Conservation (phyloP, 2,329 filamentous ascomycete genomes). For the Aciculosporium take region DNA sequence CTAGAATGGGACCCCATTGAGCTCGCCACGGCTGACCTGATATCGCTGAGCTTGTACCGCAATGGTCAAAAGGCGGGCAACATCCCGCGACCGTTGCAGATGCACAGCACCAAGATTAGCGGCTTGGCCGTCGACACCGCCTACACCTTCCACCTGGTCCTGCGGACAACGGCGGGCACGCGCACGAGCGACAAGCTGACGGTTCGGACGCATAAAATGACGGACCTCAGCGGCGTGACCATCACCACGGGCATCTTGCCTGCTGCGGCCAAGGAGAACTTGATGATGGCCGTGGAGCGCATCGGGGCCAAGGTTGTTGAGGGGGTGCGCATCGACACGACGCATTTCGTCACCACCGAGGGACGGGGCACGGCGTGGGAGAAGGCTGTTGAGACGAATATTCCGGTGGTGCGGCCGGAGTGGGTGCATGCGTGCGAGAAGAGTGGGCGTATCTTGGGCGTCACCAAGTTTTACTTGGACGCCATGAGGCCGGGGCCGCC, state of each 20-base stretch:
- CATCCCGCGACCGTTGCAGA: constrained; percentile 75
- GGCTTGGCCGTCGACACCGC: constrained; percentile 93
- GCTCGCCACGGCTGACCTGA: constrained; percentile 80
- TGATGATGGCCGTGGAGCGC: constrained; percentile 63
- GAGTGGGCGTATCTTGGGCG: constrained; percentile 81
- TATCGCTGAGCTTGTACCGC: constrained; percentile 79
- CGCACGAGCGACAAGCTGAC: constrained; percentile 69
- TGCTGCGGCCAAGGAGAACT: constrained; percentile 52
- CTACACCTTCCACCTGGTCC: constrained; percentile 85
- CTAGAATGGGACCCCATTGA: constrained; percentile 96
- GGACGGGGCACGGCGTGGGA: constrained; percentile 84
- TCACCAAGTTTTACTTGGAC: constrained; percentile 91
- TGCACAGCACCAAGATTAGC: constrained; percentile 91
- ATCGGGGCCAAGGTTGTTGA: constrained; percentile 91
- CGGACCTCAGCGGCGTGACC: constrained; percentile 86
- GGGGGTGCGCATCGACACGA: constrained; percentile 86
- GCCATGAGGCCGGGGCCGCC: constrained; percentile 41
- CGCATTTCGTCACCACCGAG: constrained; percentile 95
- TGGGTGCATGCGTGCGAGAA: constrained; percentile 96
- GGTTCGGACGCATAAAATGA: constrained; percentile 96
- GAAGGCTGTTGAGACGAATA: constrained; percentile 94
- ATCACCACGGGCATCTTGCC: constrained; percentile 84
- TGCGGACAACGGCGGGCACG: constrained; percentile 82
- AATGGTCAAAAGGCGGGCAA: constrained; percentile 95
- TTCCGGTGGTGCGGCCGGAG: constrained; percentile 89